Evolutionary conservation across 176 grass and related monocot species (phyloP).

Genomic region (Oryza meyeriana): DNA sequence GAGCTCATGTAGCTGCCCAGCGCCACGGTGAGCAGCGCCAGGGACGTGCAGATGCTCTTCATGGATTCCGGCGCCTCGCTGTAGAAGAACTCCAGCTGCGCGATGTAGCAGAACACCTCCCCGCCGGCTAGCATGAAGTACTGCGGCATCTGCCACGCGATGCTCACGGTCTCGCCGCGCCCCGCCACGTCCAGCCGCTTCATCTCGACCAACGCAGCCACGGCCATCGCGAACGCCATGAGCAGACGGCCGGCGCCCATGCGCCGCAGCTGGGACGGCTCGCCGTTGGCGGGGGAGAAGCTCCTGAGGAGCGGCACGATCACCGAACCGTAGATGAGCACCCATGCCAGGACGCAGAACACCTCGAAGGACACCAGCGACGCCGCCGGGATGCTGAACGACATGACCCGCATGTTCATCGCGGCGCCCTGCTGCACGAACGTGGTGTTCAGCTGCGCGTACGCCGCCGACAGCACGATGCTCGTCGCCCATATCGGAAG

Average conservation of each 20-base stretch:
- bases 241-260: slow-evolving; percentile 64
- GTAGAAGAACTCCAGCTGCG: slow-evolving; percentile 87
- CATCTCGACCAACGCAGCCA: slow-evolving; percentile 52
- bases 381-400: slow-evolving; percentile 56
- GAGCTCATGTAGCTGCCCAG: slow-evolving; percentile 73
- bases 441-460: slow-evolving; percentile 58
- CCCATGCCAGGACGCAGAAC: slow-evolving; percentile 45
- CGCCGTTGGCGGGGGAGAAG: background rate
- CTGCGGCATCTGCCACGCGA: slow-evolving; percentile 75
- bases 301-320: slow-evolving; percentile 31
- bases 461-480: slow-evolving; percentile 50
- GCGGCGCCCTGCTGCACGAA: slow-evolving; percentile 60
- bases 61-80: slow-evolving; percentile 67
- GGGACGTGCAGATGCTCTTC: slow-evolving; percentile 69
- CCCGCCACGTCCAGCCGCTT: slow-evolving; percentile 31
- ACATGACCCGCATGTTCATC: slow-evolving; percentile 48
- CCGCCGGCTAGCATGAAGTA: slow-evolving; percentile 53
- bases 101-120: slow-evolving; percentile 66
- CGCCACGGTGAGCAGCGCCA: slow-evolving; percentile 58
- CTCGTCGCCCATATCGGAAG: slow-evolving; percentile 54
- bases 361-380: slow-evolving; percentile 54
- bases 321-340: slow-evolving; percentile 44
- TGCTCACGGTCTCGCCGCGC: slow-evolving; percentile 35
- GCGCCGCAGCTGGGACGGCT: slow-evolving; percentile 57
- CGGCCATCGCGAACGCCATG: slow-evolving; percentile 53